Base-by-base conservation (phyloP, 2,329 filamentous ascomycete species). In the Neopestalotiopsis clavispora region DNA sequence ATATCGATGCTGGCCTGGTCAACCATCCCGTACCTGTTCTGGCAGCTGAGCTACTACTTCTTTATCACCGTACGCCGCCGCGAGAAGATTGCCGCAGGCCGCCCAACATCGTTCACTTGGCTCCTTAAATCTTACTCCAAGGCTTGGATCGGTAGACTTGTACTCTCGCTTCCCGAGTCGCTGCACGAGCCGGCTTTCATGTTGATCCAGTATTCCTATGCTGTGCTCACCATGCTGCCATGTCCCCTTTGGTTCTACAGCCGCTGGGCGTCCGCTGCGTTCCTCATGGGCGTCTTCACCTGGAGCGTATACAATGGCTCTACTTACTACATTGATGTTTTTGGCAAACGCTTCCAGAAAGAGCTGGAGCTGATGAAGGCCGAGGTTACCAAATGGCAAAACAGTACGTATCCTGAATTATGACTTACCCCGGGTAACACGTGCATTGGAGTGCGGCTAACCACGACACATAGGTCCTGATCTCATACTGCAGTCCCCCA, bases 301-400 rank as follows among this genome's bases (percentile, higher is more conserved):
- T 98, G 95, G 94, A 97, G 94, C 74, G 92, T 98, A 68, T 97
- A 98, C 84, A 99, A 99, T 75, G 96, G 96, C 40, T 94, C 96
- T 20, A 98, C 95, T 0, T 99, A 93, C 80, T 99, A 99, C 81
- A 98, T 99, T 76, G 96, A 99, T 75, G 94, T 98, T 1, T 99
- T 98, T 78, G 96, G 97, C 67, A 97, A 93, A 75, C 90, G 95
- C 2, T 98, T 99, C 85, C 94, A 99, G 84, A 97, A 95, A 78
- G 96, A 99, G 80, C 86, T 99, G 13, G 95, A 99, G 78, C 88
- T 91, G 66, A 88, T 99, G 82, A 95, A 92, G 81, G 89, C 89
- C 67, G 96, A 99, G 77, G 94, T 99, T 9, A 88, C 91, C 60
- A 95, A 94, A 78, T 97, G 94, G 94, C 94, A 97, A 80, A 86